These are phyloP conservation scores for Phytophthora agathidicida DNA, from an alignment of 352 stramenopile genomes.

Conservation along the genomic window DNA sequence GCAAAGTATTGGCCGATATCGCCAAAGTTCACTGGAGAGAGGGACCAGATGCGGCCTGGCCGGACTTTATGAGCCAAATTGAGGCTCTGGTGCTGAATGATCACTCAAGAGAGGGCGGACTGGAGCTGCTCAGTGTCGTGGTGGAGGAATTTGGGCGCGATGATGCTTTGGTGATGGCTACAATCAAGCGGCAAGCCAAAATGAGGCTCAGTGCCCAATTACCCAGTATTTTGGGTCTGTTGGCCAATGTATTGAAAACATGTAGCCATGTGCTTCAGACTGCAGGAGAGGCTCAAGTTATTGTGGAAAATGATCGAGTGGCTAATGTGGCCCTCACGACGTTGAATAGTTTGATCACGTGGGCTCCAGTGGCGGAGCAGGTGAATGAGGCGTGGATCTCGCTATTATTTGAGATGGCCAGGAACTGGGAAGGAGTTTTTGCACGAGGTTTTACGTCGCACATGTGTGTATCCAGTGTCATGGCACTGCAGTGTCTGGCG, in stretches of 20 bases:
- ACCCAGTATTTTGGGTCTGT: constrained; percentile 51
- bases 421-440: constrained; percentile 44
- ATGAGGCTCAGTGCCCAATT: constrained; percentile 46
- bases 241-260: constrained; percentile 52
- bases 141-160: constrained; percentile 80
- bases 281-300: constrained; percentile 2
- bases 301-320: constrained; percentile 48
- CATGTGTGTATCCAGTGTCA: constrained; percentile 52
- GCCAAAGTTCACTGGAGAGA: constrained; percentile 61
- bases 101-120: constrained; percentile 45
- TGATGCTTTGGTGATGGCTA: constrained; percentile 58
- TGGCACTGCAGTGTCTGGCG: constrained; percentile 60
- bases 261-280: constrained; percentile 53
- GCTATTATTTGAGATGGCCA: constrained; percentile 63
- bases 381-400: constrained; percentile 64
- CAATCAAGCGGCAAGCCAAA: constrained; percentile 52
- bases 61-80: constrained; percentile 69
- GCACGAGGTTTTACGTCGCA: constrained; percentile 27
- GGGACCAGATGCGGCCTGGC: constrained; percentile 34
- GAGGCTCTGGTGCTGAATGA: constrained; percentile 59
- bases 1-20: constrained; percentile 78
- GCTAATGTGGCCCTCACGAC: constrained; percentile 59
- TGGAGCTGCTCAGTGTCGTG: constrained; percentile 66
- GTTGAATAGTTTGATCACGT: constrained; percentile 56
- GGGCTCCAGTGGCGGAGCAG: constrained; percentile 60